Percentiles rank a stretch among this genome's conserved stretches.
Evolutionary conservation across 2,329 filamentous ascomycete genomes (phyloP).

Genomic region (Bisporella sp.): DNA sequence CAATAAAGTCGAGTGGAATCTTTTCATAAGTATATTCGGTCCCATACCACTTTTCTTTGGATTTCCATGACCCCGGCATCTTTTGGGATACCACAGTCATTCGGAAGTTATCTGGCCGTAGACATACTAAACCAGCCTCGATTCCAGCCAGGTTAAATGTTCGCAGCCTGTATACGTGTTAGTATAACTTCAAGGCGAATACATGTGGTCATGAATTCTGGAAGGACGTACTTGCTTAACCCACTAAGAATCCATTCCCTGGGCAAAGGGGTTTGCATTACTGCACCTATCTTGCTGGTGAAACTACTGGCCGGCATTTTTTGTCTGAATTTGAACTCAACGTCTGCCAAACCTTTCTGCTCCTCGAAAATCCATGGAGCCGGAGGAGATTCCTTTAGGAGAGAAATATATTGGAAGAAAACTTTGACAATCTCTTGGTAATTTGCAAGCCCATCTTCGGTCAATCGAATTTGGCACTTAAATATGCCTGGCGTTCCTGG

Average conservation of each 20-base stretch:
- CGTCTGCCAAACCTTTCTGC: slow-evolving; percentile 81
- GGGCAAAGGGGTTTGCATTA: slow-evolving; percentile 88
- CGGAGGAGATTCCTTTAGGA: slow-evolving; percentile 73
- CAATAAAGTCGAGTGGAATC: slow-evolving; percentile 69
- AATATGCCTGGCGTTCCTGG: slow-evolving; percentile 59
- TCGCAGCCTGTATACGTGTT: slow-evolving; percentile 40
- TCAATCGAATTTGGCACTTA: slow-evolving; percentile 57
- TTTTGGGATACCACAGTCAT: slow-evolving; percentile 77
- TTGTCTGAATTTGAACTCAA: slow-evolving; percentile 92
- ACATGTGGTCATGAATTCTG: background rate
- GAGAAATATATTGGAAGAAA: slow-evolving; percentile 75
- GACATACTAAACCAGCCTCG: slow-evolving; percentile 60
- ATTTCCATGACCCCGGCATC: slow-evolving; percentile 75
- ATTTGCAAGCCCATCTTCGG: slow-evolving; percentile 48
- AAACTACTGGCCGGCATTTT: slow-evolving; percentile 87
- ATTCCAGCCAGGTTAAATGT: slow-evolving; percentile 78
- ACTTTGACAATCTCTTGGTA: slow-evolving; percentile 62
- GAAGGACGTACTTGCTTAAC: slow-evolving; percentile 43
- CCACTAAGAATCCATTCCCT: slow-evolving; percentile 85
- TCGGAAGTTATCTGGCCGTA: slow-evolving; percentile 85
- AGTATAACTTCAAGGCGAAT: background rate
- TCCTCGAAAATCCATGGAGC: slow-evolving; percentile 94
- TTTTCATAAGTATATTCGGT: slow-evolving; percentile 85
- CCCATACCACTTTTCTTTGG: slow-evolving; percentile 95
- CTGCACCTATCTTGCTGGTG: slow-evolving; percentile 73